Conservation (phyloP, 768 basidiomycete genomes). For the Paxillus involutus region DNA sequence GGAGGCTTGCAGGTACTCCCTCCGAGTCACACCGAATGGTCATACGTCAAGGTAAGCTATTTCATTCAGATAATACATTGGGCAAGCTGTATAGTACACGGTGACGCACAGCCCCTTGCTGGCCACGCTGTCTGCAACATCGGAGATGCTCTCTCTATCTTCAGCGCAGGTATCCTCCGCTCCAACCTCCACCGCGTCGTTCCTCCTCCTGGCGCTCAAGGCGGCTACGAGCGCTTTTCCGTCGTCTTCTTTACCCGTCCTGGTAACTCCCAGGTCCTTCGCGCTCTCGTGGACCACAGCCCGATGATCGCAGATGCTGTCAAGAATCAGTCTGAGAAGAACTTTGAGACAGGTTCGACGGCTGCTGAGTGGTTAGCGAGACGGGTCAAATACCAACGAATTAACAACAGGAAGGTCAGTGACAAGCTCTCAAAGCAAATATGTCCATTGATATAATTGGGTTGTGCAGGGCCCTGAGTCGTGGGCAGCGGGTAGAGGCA, state of each 20-base stretch:
- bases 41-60: conserved; percentile 57
- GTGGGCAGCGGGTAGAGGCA: conserved; percentile 29
- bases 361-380: conserved; percentile 42
- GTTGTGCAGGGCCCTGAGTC: conserved; percentile 29
- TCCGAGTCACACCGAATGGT: conserved; percentile 62
- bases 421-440: too few species aligned
- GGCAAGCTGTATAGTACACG: background rate
- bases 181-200: conserved; percentile 69
- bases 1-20: conserved; percentile 71
- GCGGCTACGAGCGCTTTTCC: conserved; percentile 56
- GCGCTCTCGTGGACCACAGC: conserved; percentile 53
- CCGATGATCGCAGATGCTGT: conserved; percentile 45
- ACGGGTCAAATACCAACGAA: conserved; percentile 39
- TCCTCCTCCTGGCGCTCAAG: conserved; percentile 60
- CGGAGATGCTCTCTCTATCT: too few species aligned
- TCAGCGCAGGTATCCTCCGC: conserved; percentile 63
- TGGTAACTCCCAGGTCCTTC: conserved; percentile 49
- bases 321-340: conserved; percentile 35
- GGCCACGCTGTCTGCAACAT: conserved; percentile 60
- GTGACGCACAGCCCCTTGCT: conserved; percentile 42
- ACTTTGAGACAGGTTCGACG: conserved; percentile 36
- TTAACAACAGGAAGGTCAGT: conserved; percentile 43
- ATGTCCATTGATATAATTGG: background rate
- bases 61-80: background rate
- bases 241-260: conserved; percentile 70